phyloP scores from a whole-genome alignment of 495 filamentous ascomycete species.

The Hypoxylon lienhwacheense region DNA sequence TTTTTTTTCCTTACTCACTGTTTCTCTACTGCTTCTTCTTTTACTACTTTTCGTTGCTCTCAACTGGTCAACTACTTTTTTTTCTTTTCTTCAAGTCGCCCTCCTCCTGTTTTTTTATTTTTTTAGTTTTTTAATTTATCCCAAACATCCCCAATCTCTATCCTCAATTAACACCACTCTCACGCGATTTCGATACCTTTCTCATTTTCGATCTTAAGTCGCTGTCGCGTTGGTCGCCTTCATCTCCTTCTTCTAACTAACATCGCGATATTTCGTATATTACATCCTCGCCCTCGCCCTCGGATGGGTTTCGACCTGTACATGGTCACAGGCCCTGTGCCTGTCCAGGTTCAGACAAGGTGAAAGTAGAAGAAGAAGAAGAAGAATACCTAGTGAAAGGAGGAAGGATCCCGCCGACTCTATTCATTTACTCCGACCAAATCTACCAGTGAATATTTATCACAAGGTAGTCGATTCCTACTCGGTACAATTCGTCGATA shows the following conservation, averaged over 20 bases:
- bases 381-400: too few relatives aligned
- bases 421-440: too few relatives aligned
- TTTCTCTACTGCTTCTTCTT: too few relatives aligned
- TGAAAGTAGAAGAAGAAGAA: conserved; percentile 1
- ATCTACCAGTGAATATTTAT: too few relatives aligned
- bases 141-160: conserved; percentile 5
- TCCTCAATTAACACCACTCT: conserved; percentile 2
- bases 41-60: too few relatives aligned
- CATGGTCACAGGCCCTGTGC: conserved; percentile 35
- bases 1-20: conserved; percentile 20
- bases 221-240: conserved; percentile 14
- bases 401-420: too few relatives aligned
- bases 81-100: too few relatives aligned
- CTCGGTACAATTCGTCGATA: neutral
- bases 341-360: conserved; percentile 28
- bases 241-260: neutral
- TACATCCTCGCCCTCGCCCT: conserved; percentile 8
- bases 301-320: conserved; percentile 30
- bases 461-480: neutral
- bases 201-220: neutral
- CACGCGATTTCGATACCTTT: neutral
- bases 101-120: too few relatives aligned
- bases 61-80: too few relatives aligned
- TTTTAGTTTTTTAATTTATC: too few relatives aligned
- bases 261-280: conserved; percentile 3